A percentile compares a stretch with the other conserved stretches of the same genome.
Conservation (phyloP, 805 yeast genomes). For the Wickerhamomyces ciferrii region DNA sequence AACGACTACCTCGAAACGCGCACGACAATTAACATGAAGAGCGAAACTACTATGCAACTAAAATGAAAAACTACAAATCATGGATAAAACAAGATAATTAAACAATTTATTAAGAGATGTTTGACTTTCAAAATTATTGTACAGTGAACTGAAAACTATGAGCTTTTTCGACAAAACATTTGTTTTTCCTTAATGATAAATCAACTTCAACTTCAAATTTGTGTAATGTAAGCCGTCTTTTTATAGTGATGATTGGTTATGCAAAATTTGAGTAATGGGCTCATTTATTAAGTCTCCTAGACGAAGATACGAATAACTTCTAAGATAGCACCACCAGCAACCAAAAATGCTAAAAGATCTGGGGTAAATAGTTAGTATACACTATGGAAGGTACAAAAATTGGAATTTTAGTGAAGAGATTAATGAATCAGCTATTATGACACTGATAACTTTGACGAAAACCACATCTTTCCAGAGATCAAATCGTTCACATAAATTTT, state of each 20-base stretch:
- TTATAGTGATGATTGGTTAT: not conserved
- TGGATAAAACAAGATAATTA: not conserved
- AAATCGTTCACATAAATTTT: too few species aligned
- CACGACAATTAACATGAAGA: not conserved
- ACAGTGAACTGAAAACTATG: not conserved
- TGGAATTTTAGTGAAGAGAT: too few species aligned
- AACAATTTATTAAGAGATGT: not conserved
- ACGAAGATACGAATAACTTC: slow-evolving; percentile 58
- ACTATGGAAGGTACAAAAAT: too few species aligned
- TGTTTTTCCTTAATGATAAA: not conserved
- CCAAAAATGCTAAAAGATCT: slow-evolving; percentile 53
- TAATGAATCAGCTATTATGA: too few species aligned
- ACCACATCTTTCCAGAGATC: too few species aligned
- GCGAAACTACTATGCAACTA: too few species aligned
- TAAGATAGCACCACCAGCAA: slow-evolving; percentile 79
- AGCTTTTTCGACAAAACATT: not conserved
- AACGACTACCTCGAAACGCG: not conserved
- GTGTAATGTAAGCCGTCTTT: too few species aligned
- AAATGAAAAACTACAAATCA: not conserved
- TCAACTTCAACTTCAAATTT: not conserved
- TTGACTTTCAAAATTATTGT: not conserved
- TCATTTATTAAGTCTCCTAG: slow-evolving; percentile 17
- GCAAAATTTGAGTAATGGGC: too few species aligned
- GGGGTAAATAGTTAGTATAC: not conserved
- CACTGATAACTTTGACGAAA: too few species aligned